These are phyloP conservation scores for Purpureocillium lavendulum DNA, from an alignment of 2,329 filamentous ascomycete genomes.

Conservation along the genomic window DNA sequence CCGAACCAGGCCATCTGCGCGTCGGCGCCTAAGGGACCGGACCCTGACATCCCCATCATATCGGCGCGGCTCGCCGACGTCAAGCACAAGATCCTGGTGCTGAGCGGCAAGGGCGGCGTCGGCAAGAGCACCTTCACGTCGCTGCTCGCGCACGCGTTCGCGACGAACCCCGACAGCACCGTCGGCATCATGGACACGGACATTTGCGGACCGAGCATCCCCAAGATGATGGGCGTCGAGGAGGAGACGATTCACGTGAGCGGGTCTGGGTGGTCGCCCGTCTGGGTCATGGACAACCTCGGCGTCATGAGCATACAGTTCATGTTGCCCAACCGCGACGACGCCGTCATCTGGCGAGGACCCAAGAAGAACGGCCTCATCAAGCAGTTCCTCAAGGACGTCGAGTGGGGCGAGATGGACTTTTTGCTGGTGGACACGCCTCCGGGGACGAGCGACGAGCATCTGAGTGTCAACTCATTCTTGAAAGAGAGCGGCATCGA, in stretches of 20 bases:
- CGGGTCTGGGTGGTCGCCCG: slow-evolving; percentile 82
- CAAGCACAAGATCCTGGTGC: slow-evolving; percentile 83
- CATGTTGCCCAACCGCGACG: slow-evolving; percentile 88
- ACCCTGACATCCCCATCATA: slow-evolving; percentile 88
- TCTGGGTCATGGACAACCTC: slow-evolving; percentile 91
- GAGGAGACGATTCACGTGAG: slow-evolving; percentile 88
- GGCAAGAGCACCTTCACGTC: slow-evolving; percentile 93
- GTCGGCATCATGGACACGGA: slow-evolving; percentile 98
- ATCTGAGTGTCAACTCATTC: slow-evolving; percentile 86
- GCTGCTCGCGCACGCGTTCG: slow-evolving; percentile 82
- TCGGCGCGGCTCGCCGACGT: slow-evolving; percentile 73
- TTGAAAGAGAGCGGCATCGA: slow-evolving; percentile 87
- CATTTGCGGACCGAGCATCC: slow-evolving; percentile 91
- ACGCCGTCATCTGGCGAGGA: slow-evolving; percentile 94
- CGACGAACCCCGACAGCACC: slow-evolving; percentile 65
- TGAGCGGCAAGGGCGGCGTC: slow-evolving; percentile 93
- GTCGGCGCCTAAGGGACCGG: slow-evolving; percentile 86
- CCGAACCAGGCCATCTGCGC: slow-evolving; percentile 96
- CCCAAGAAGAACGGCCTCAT: slow-evolving; percentile 98
- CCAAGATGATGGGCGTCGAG: slow-evolving; percentile 98
- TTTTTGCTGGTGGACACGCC: slow-evolving; percentile 92
- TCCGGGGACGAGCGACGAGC: slow-evolving; percentile 90
- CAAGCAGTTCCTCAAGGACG: slow-evolving; percentile 96
- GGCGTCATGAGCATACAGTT: slow-evolving; percentile 98
- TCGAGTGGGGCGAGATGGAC: slow-evolving; percentile 94